Evolutionary conservation across 2,329 filamentous ascomycete genomes (phyloP).

Genomic region (Ophiosphaerella korrae): DNA sequence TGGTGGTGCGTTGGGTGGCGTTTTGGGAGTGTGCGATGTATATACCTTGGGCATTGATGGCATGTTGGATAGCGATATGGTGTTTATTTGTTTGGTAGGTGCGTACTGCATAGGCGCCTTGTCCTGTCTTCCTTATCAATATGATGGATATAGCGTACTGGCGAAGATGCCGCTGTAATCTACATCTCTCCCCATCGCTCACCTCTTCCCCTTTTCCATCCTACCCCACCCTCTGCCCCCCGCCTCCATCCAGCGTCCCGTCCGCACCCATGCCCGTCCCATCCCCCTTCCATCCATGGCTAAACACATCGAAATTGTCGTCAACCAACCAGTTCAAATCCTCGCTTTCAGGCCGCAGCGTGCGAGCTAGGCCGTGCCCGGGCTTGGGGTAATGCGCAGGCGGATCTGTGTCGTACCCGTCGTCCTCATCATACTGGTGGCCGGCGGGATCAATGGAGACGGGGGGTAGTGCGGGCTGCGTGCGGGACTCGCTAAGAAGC

Average conservation of each 20-base stretch:
- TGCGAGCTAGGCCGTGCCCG: conserved; percentile 63
- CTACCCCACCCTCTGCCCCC: conserved; percentile 23
- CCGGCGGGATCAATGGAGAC: conserved; percentile 27
- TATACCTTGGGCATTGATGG: neutral
- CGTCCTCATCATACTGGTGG: conserved; percentile 48
- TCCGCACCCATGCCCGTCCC: conserved; percentile 40
- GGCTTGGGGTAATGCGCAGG: conserved; percentile 66
- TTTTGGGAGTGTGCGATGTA: neutral
- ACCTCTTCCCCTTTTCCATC: neutral
- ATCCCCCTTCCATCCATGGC: conserved; percentile 52
- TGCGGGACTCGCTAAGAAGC: conserved; percentile 32
- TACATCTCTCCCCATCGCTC: neutral
- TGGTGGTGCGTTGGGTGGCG: neutral
- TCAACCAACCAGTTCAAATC: conserved; percentile 68
- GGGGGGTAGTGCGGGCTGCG: conserved; percentile 16
- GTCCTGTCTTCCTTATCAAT: too few species aligned
- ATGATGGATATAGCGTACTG: too few species aligned
- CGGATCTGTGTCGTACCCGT: conserved; percentile 60
- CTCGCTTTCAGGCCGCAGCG: conserved; percentile 61
- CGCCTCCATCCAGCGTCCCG: conserved; percentile 22
- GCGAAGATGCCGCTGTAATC: neutral
- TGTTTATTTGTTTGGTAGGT: neutral
- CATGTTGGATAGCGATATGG: neutral
- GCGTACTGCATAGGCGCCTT: too few species aligned
- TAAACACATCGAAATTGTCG: conserved; percentile 63